Evolutionary conservation across 2,329 filamentous ascomycete genomes (phyloP).

Genomic region (Lecanosticta acicola): DNA sequence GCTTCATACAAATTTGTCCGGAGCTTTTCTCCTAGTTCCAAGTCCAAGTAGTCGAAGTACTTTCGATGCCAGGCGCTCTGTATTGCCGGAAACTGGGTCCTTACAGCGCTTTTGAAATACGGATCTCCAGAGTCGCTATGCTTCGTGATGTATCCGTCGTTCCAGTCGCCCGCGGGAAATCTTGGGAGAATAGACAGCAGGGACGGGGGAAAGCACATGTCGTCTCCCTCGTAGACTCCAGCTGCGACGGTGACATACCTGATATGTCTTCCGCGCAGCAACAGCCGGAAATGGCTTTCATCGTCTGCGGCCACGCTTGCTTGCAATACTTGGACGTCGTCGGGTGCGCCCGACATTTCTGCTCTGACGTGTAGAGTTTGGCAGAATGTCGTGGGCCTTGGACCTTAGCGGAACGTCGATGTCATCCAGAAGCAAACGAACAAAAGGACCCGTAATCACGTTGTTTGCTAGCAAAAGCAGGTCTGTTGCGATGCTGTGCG

Average conservation of each 20-base stretch:
- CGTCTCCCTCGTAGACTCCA: constrained; percentile 30
- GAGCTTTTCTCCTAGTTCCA: constrained; percentile 17
- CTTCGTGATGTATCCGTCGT: constrained; percentile 34
- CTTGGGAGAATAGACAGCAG: constrained; percentile 32
- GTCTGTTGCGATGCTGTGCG: too few relatives aligned
- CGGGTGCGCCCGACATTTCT: background rate
- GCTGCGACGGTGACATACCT: constrained; percentile 40
- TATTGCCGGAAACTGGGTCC: constrained; percentile 1
- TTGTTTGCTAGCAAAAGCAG: too few relatives aligned
- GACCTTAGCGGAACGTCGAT: too few relatives aligned
- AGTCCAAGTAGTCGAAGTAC: constrained; percentile 34
- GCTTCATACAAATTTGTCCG: constrained; percentile 19
- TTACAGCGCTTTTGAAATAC: constrained; percentile 4
- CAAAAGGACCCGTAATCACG: too few relatives aligned
- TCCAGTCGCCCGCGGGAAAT: constrained; percentile 40
- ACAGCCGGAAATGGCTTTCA: constrained; percentile 36
- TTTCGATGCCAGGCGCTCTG: constrained; percentile 32
- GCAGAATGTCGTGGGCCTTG: too few relatives aligned
- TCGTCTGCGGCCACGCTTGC: constrained; percentile 12
- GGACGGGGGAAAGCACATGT: constrained; percentile 20
- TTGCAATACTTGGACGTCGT: constrained; percentile 8
- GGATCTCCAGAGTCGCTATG: constrained; percentile 23
- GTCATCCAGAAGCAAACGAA: too few relatives aligned
- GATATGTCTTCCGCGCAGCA: constrained; percentile 32
- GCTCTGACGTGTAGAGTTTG: too few relatives aligned